Conservation (phyloP, 371 early-diverging fungal genomes). For the Rhizopus arrhizus region DNA sequence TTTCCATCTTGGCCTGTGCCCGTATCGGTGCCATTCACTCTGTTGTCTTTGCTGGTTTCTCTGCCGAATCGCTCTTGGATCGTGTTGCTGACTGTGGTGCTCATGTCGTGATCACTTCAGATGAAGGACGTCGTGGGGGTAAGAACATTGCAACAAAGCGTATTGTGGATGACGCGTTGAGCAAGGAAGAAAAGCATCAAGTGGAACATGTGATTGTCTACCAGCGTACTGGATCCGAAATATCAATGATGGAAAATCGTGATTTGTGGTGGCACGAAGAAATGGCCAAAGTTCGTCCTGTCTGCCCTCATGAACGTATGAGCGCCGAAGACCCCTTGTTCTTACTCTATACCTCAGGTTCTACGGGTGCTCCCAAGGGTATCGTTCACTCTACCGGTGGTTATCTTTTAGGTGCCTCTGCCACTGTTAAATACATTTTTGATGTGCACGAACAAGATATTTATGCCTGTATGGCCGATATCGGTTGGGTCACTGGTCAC, state of each 20-base stretch:
- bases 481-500: constrained; percentile 84
- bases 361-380: constrained; percentile 97
- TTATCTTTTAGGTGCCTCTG: constrained; percentile 89
- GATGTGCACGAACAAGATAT: constrained; percentile 84
- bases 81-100: constrained; percentile 81
- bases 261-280: constrained; percentile 93
- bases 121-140: constrained; percentile 90
- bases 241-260: constrained; percentile 71
- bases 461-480: constrained; percentile 81
- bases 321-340: constrained; percentile 94
- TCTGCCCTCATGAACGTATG: constrained; percentile 83
- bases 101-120: constrained; percentile 81
- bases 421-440: constrained; percentile 92
- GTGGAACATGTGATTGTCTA: constrained; percentile 87
- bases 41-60: constrained; percentile 95
- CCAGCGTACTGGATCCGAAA: constrained; percentile 78
- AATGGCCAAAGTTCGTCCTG: constrained; percentile 68
- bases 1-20: constrained; percentile 93
- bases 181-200: constrained; percentile 49
- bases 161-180: constrained; percentile 89
- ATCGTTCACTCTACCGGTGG: constrained; percentile 94
- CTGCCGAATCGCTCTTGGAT: constrained; percentile 83
- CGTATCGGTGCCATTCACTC: constrained; percentile 90
- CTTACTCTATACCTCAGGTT: constrained; percentile 97
- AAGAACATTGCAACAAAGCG: constrained; percentile 88